Evolutionary conservation across 345 rosid genomes (phyloP).

Genomic region (Jatropha curcas): DNA sequence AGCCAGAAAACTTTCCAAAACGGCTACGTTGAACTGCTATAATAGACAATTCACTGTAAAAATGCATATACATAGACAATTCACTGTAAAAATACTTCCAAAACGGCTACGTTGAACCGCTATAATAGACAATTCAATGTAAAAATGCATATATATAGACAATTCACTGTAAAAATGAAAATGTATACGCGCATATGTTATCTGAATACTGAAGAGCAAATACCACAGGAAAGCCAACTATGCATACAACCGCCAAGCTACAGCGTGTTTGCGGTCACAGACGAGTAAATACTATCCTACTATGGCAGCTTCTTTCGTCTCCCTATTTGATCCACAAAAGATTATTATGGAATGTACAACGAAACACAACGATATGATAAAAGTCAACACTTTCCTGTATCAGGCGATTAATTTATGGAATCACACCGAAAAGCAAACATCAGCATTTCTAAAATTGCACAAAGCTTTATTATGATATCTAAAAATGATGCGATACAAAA

Average conservation of each 20-base stretch:
- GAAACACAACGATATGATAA: not conserved
- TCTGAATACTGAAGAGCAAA: constrained; percentile 6
- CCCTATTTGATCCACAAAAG: not conserved
- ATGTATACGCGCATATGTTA: not conserved
- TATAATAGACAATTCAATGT: not conserved
- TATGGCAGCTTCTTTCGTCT: not conserved
- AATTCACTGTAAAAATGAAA: not conserved
- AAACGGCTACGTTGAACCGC: constrained; percentile 16
- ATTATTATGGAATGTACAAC: not conserved
- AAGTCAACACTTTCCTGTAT: not conserved
- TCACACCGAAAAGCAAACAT: not conserved
- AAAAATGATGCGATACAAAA: not conserved
- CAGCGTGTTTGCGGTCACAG: not conserved
- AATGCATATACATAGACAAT: too few relatives aligned
- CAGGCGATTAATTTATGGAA: not conserved
- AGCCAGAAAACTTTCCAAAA: constrained; percentile 17
- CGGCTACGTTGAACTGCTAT: constrained; percentile 12
- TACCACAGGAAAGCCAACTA: constrained; percentile 1
- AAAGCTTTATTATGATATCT: not conserved
- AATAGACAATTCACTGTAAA: not conserved
- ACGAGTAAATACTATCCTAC: not conserved
- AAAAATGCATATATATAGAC: not conserved
- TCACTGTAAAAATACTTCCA: too few relatives aligned
- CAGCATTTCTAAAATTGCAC: not conserved
- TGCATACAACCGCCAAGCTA: not conserved